Percentiles rank a stretch among this genome's conserved stretches.
Evolutionary conservation across 169 alveolate genomes (phyloP).

Genomic region (Sarcocystis neurona): DNA sequence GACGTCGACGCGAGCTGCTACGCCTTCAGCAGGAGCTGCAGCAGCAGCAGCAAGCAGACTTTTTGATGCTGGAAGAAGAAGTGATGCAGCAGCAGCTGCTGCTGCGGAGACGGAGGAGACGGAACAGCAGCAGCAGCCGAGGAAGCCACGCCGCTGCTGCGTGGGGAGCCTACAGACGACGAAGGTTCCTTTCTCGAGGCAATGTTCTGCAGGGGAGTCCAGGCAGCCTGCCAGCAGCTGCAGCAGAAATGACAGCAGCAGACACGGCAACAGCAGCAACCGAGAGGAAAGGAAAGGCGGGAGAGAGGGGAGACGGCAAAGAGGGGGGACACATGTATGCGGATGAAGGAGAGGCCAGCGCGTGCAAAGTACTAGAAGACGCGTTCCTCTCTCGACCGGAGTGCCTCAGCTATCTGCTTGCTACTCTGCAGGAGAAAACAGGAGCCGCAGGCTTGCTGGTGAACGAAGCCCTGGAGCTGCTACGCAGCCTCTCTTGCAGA

Average conservation of each 20-base stretch:
- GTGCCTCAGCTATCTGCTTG: background rate
- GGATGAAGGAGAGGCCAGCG: background rate
- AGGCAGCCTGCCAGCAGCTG: too few species aligned
- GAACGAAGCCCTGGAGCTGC: slow-evolving; percentile 12
- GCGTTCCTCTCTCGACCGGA: background rate
- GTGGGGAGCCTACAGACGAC: too few species aligned
- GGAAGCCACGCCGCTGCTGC: too few species aligned
- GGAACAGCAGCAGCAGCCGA: too few species aligned
- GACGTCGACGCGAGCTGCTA: background rate
- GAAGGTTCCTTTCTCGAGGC: too few species aligned
- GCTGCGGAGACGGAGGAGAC: too few species aligned
- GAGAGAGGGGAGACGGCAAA: background rate
- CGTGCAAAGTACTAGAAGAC: background rate
- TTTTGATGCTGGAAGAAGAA: too few species aligned
- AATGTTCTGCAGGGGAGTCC: too few species aligned
- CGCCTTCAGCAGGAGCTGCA: too few species aligned
- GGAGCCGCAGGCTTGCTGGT: background rate
- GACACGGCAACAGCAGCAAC: background rate
- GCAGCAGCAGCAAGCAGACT: too few species aligned
- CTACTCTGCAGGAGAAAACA: background rate
- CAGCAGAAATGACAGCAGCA: too few species aligned
- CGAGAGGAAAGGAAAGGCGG: background rate
- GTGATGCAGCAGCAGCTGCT: too few species aligned
- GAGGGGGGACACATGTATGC: background rate
- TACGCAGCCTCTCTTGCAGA: background rate